Evolutionary conservation across 306 rosid genomes (phyloP).

Genomic region (Benincasa hispida): DNA sequence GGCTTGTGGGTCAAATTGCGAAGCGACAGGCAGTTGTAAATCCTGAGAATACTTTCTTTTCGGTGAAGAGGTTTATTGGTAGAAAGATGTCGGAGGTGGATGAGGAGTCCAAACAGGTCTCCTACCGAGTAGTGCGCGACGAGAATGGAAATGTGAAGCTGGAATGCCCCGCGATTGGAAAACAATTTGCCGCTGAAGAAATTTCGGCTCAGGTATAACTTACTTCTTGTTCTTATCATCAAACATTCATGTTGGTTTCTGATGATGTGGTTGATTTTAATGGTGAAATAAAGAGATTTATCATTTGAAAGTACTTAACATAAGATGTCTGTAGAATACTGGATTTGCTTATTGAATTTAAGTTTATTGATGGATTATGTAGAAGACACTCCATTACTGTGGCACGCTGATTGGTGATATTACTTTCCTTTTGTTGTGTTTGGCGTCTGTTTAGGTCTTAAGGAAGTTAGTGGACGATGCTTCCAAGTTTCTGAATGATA

Average conservation of each 20-base stretch:
- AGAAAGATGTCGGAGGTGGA: conserved; percentile 89
- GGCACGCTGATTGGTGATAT: not conserved
- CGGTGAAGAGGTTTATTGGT: conserved; percentile 83
- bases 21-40: conserved; percentile 86
- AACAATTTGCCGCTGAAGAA: conserved; percentile 76
- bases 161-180: conserved; percentile 75
- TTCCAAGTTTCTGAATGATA: conserved; percentile 86
- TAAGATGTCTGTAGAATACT: not conserved
- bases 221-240: not conserved
- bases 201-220: conserved; percentile 75
- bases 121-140: conserved; percentile 61
- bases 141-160: conserved; percentile 82
- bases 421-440: not conserved
- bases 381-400: too few species aligned
- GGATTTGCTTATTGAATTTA: not conserved
- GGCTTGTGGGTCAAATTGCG: conserved; percentile 84
- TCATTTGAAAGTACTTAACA: not conserved
- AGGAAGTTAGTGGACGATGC: conserved; percentile 98
- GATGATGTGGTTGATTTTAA: not conserved
- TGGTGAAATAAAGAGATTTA: not conserved
- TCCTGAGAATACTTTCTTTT: conserved; percentile 81
- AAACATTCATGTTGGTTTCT: not conserved
- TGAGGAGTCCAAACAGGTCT: conserved; percentile 82
- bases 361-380: not conserved
- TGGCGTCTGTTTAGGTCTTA: conserved; percentile 36